Evolutionary conservation across 148 eudicot genomes (phyloP).

Genomic region (Salicornia ramosissima): DNA sequence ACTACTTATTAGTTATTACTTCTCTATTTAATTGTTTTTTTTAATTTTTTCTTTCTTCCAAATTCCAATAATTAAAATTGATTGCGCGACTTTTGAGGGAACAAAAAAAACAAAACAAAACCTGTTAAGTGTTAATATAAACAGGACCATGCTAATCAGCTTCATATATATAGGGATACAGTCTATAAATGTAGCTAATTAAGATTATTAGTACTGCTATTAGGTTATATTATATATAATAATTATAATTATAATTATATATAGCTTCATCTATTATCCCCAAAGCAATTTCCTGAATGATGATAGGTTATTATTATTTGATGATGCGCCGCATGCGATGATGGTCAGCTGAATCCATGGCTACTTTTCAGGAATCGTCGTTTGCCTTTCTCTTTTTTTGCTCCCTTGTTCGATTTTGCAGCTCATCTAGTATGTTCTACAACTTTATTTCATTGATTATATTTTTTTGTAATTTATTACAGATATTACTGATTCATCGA

Average conservation of each 20-base stretch:
- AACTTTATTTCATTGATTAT: too few species aligned
- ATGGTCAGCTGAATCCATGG: constrained; percentile 17
- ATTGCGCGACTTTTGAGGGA: constrained; percentile 41
- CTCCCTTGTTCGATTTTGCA: too few species aligned
- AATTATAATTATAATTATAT: too few species aligned
- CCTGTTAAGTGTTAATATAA: constrained; percentile 22
- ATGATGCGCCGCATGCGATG: constrained; percentile 28
- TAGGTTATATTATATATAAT: not conserved
- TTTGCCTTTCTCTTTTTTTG: not conserved
- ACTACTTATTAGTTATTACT: too few species aligned
- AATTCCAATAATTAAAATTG: constrained; percentile 17
- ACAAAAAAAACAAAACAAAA: too few species aligned
- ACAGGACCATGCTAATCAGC: constrained; percentile 39
- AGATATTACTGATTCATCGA: too few species aligned
- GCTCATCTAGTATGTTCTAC: too few species aligned
- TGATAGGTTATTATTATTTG: constrained; percentile 3
- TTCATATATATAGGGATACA: constrained; percentile 1
- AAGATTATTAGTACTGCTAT: not conserved
- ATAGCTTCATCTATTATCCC: too few species aligned
- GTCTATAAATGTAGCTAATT: not conserved
- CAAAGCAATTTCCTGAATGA: too few species aligned
- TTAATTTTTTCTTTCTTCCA: not conserved
- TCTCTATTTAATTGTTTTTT: not conserved
- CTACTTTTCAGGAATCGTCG: not conserved
- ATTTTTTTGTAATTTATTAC: too few species aligned